A percentile compares a stretch with the other conserved stretches of the same genome.
Conservation (phyloP, 129 eudicot genomes). For the Chrysanthemum lavandulifolium region DNA sequence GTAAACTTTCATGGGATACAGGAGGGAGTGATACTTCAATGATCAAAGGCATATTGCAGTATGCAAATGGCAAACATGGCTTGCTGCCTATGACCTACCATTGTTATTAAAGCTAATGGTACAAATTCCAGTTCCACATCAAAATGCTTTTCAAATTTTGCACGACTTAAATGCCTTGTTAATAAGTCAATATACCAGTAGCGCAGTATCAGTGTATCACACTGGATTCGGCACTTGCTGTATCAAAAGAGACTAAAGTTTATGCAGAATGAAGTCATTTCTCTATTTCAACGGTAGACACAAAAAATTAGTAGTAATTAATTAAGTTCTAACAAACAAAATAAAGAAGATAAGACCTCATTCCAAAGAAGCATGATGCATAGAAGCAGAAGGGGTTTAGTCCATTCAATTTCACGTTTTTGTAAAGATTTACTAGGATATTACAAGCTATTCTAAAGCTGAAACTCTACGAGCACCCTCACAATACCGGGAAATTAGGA, state of each 20-base stretch:
- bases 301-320: no score
- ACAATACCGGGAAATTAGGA: constrained; percentile 7
- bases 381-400: constrained; percentile 7
- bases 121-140: constrained; percentile 33
- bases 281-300: no score
- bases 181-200: not conserved
- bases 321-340: constrained; percentile 15
- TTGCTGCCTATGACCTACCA: constrained; percentile 48
- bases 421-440: constrained; percentile 28
- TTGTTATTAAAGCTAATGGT: constrained; percentile 28
- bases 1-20: not conserved
- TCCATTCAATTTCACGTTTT: constrained; percentile 20
- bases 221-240: no score
- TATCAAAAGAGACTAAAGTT: no score
- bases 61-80: constrained; percentile 56
- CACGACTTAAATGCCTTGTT: not conserved
- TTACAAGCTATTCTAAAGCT: constrained; percentile 37
- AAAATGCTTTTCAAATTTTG: constrained; percentile 23
- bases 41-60: constrained; percentile 30
- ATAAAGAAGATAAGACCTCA: constrained; percentile 5
- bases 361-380: constrained; percentile 28
- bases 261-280: no score
- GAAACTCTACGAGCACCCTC: constrained; percentile 45
- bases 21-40: constrained; percentile 19
- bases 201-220: not conserved